phyloP scores from a whole-genome alignment of 2,329 filamentous ascomycete species.

The Pseudocercospora fijiensis region DNA sequence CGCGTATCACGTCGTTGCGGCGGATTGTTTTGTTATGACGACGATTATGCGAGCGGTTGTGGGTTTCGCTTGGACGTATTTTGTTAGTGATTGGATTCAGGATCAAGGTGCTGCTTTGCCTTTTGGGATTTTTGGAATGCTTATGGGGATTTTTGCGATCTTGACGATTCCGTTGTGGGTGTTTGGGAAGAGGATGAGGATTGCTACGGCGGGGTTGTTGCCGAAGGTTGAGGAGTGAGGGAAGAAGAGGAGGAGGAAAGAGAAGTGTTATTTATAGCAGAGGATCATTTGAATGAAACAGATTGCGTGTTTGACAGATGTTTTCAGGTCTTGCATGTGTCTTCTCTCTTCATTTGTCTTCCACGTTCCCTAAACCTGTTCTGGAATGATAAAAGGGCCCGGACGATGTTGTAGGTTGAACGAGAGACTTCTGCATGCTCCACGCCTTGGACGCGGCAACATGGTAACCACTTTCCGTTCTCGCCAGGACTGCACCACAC shows the following conservation, averaged over 20 bases:
- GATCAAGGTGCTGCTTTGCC: constrained; percentile 47
- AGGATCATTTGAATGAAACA: too few relatives aligned
- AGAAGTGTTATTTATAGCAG: not conserved
- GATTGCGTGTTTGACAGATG: too few relatives aligned
- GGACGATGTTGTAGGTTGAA: too few relatives aligned
- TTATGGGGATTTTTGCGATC: constrained; percentile 52
- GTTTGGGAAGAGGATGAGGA: constrained; percentile 44
- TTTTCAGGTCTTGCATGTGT: too few relatives aligned
- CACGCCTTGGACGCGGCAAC: too few relatives aligned
- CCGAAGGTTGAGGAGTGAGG: constrained; percentile 17
- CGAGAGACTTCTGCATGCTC: too few relatives aligned
- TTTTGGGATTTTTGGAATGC: constrained; percentile 55
- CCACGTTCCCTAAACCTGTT: too few relatives aligned
- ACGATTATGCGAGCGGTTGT: constrained; percentile 52
- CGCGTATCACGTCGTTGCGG: constrained; percentile 48
- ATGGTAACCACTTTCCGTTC: too few relatives aligned
- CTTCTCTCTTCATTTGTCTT: too few relatives aligned
- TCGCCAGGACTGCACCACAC: too few relatives aligned
- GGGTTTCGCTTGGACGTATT: constrained; percentile 57
- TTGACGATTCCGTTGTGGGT: constrained; percentile 42
- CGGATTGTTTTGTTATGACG: constrained; percentile 56
- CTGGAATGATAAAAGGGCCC: too few relatives aligned
- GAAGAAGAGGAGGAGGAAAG: too few relatives aligned
- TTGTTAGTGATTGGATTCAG: constrained; percentile 51
- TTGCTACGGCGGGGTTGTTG: constrained; percentile 40